These are phyloP conservation scores for Cladosporium velox DNA, from an alignment of 2,329 filamentous ascomycete genomes.

Conservation along the genomic window DNA sequence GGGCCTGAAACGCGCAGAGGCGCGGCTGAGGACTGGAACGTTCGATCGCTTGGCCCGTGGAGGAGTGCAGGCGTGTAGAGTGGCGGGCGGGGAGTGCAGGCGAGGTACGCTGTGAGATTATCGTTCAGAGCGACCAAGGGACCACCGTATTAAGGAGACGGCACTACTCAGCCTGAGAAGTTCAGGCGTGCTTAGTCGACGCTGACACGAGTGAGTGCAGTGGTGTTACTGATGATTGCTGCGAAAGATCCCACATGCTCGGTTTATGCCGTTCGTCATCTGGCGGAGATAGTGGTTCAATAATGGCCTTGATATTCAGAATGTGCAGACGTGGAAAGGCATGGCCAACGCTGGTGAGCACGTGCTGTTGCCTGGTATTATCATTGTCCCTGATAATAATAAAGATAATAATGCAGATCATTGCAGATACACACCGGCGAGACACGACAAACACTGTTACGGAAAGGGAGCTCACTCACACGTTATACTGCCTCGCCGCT, in stretches of 20 bases:
- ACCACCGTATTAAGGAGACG: neutral
- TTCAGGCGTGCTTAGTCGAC: neutral
- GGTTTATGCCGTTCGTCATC: neutral
- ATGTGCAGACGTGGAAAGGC: neutral
- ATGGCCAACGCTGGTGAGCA: neutral
- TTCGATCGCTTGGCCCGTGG: constrained; percentile 1
- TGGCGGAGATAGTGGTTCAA: neutral
- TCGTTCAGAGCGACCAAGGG: neutral
- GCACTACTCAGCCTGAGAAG: neutral
- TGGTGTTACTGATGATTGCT: neutral
- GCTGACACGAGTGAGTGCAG: neutral
- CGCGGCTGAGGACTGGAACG: neutral
- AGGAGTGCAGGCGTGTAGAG: neutral
- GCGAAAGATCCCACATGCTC: neutral
- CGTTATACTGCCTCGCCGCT: no score
- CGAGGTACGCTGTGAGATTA: neutral
- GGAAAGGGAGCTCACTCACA: no score
- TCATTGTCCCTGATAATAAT: neutral
- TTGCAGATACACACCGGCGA: neutral
- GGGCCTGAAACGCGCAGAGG: neutral
- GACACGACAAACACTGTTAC: neutral
- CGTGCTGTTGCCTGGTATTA: neutral
- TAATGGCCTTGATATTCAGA: neutral
- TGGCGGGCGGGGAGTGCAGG: neutral
- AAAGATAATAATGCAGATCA: neutral